phyloP scores from a whole-genome alignment of 495 filamentous ascomycete species.

The Hapsidospora chrysogenum region DNA sequence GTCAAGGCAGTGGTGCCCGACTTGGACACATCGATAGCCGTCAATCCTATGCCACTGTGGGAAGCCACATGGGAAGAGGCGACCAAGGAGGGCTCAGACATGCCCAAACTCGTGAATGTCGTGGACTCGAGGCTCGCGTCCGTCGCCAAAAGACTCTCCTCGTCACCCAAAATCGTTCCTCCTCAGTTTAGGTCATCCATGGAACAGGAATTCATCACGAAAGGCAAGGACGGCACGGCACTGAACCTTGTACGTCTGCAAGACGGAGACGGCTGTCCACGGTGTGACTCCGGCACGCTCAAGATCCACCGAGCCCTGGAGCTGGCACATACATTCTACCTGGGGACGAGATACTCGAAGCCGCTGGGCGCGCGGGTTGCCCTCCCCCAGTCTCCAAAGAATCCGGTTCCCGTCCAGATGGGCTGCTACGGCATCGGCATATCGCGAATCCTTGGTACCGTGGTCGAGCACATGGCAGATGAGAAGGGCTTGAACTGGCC shows the following conservation, averaged over 20 bases:
- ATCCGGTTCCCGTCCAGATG: constrained; percentile 54
- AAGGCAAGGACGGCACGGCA: constrained; percentile 6
- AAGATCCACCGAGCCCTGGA: constrained; percentile 61
- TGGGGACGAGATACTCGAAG: constrained; percentile 74
- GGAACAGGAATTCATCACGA: constrained; percentile 3
- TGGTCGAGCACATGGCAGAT: constrained; percentile 59
- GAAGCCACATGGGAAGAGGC: constrained; percentile 38
- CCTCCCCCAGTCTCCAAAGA: constrained; percentile 9
- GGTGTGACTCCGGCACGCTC: constrained; percentile 48
- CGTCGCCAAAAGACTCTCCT: constrained; percentile 3
- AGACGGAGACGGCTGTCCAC: constrained; percentile 54
- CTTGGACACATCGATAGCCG: constrained; percentile 51
- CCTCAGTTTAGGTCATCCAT: neutral
- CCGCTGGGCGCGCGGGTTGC: constrained; percentile 49
- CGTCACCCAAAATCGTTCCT: no score
- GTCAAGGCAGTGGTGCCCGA: constrained; percentile 56
- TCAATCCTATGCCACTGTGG: neutral
- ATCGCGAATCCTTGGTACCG: constrained; percentile 75
- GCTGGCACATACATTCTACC: constrained; percentile 86
- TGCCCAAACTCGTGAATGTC: constrained; percentile 28
- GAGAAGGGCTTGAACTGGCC: constrained; percentile 79
- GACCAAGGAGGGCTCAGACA: neutral
- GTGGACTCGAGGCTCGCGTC: constrained; percentile 24
- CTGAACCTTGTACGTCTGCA: constrained; percentile 46
- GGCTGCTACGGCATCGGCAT: constrained; percentile 94